Evolutionary conservation across 306 rosid genomes (phyloP).

Genomic region (Canavalia ensiformis): DNA sequence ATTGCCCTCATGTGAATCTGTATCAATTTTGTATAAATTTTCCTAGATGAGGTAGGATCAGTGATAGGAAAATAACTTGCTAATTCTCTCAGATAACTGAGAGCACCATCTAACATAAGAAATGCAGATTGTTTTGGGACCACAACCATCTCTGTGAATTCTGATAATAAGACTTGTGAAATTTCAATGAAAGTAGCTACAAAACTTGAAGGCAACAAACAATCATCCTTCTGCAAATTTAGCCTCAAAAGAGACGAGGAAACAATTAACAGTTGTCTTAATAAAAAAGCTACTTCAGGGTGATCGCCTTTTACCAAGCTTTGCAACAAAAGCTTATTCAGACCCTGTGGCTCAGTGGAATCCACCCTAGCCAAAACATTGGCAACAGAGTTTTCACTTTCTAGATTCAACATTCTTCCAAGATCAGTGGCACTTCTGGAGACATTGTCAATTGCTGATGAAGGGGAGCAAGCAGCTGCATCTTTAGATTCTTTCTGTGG

Average conservation of each 20-base stretch:
- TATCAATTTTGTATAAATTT: conserved; percentile 67
- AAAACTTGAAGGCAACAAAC: conserved; percentile 58
- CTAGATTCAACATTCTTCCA: conserved; percentile 46
- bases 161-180: conserved; percentile 68
- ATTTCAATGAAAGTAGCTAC: conserved; percentile 63
- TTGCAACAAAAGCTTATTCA: conserved; percentile 67
- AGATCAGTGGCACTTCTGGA: conserved; percentile 44
- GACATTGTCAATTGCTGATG: conserved; percentile 50
- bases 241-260: conserved; percentile 74
- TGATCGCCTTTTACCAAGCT: conserved; percentile 73
- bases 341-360: conserved; percentile 56
- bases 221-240: conserved; percentile 60
- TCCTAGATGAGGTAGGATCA: conserved; percentile 68
- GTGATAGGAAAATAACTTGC: conserved; percentile 69
- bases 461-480: conserved; percentile 49
- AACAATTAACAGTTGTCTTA: conserved; percentile 79
- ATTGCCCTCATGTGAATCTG: conserved; percentile 73
- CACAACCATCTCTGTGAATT: conserved; percentile 68
- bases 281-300: conserved; percentile 69
- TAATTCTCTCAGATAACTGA: conserved; percentile 77
- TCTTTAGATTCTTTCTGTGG: conserved; percentile 46
- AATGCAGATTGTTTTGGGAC: conserved; percentile 70
- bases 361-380: conserved; percentile 60
- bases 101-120: conserved; percentile 84
- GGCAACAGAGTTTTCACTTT: conserved; percentile 54